Evolutionary conservation across 805 yeast genomes (phyloP).

Genomic region (Cyberlindnera veronae): DNA sequence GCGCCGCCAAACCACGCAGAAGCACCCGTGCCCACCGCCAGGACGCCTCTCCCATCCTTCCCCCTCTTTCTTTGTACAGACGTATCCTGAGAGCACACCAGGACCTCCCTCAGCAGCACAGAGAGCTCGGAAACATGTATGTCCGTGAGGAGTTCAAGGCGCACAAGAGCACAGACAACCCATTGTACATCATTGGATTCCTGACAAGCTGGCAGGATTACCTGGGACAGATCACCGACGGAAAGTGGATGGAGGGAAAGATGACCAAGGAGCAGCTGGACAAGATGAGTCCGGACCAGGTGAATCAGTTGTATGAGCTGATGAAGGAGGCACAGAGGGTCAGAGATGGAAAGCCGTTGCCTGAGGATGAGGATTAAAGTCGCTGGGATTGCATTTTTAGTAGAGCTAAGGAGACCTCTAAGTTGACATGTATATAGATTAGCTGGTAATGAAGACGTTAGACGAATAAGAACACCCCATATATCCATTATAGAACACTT

Average conservation of each 20-base stretch:
- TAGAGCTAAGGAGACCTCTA: background rate
- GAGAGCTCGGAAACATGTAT: constrained; percentile 84
- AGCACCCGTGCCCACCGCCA: constrained; percentile 12
- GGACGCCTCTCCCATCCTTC: constrained; percentile 52
- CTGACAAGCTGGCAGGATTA: constrained; percentile 93
- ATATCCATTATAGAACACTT: too few relatives aligned
- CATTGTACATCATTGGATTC: constrained; percentile 91
- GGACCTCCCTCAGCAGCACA: constrained; percentile 59
- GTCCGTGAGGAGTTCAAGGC: constrained; percentile 87
- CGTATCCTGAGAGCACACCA: constrained; percentile 81
- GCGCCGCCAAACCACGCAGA: constrained; percentile 8
- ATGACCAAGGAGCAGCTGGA: constrained; percentile 64
- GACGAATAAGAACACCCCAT: too few relatives aligned
- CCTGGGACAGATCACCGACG: constrained; percentile 53
- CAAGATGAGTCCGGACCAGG: constrained; percentile 87
- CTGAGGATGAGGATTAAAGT: constrained; percentile 1
- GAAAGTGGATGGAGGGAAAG: constrained; percentile 59
- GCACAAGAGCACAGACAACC: constrained; percentile 79
- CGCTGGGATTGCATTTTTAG: background rate
- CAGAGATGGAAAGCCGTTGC: constrained; percentile 15
- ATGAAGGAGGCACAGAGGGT: constrained; percentile 60
- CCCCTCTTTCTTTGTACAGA: constrained; percentile 78
- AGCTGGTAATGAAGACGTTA: too few relatives aligned
- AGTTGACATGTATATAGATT: background rate
- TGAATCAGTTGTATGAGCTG: constrained; percentile 73